Conservation (phyloP, 768 basidiomycete species). For the Suillus variegatus region DNA sequence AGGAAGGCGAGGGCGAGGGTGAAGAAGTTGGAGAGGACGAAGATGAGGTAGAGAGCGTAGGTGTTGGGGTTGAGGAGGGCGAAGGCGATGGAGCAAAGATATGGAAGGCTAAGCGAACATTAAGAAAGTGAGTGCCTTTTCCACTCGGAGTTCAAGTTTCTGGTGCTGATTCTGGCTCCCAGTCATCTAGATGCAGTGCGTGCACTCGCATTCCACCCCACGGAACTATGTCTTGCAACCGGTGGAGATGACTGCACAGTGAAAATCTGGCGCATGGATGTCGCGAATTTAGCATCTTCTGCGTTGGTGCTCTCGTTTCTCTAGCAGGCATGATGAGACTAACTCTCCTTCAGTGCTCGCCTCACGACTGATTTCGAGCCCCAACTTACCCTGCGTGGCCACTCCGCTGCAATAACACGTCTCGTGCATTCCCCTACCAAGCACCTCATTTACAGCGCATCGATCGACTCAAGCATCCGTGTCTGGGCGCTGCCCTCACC, state of each 20-base stretch:
- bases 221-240: conserved; percentile 82
- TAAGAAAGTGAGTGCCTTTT: conserved; percentile 74
- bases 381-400: conserved; percentile 89
- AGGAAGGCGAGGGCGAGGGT: conserved; percentile 56
- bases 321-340: conserved; percentile 12
- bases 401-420: conserved; percentile 88
- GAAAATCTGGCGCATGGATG: conserved; percentile 93
- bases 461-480: conserved; percentile 90
- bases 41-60: conserved; percentile 53
- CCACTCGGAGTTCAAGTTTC: conserved; percentile 8
- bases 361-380: conserved; percentile 89
- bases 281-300: conserved; percentile 69
- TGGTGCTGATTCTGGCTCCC: conserved; percentile 12
- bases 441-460: conserved; percentile 85
- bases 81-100: conserved; percentile 71
- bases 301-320: conserved; percentile 54
- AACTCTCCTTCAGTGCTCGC: conserved; percentile 48
- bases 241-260: conserved; percentile 95
- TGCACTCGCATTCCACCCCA: conserved; percentile 87
- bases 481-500: conserved; percentile 82
- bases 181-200: conserved; percentile 95
- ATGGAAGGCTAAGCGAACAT: conserved; percentile 85
- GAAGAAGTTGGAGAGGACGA: conserved; percentile 74
- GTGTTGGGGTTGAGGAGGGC: conserved; percentile 58
- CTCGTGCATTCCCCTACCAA: conserved; percentile 78